Evolutionary conservation across 106 monocot species (phyloP).

Genomic region (Iris macrosiphon): DNA sequence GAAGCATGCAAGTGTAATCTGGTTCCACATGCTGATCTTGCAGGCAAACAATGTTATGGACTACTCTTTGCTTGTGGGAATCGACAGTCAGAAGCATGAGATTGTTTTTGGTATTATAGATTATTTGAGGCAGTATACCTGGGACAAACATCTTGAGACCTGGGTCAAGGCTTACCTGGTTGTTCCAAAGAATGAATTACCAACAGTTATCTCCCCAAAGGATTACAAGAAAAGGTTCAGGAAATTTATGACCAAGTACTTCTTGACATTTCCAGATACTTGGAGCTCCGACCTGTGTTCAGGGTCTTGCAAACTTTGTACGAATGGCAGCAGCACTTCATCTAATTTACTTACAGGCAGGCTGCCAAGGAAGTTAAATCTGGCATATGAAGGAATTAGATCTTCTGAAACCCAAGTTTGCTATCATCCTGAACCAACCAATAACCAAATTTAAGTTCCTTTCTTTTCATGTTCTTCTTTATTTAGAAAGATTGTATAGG

Average conservation of each 20-base stretch:
- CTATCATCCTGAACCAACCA: neutral
- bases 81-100: constrained; percentile 67
- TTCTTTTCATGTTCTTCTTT: neutral
- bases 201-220: constrained; percentile 89
- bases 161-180: constrained; percentile 86
- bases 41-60: constrained; percentile 99
- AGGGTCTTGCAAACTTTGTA: constrained; percentile 18
- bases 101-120: constrained; percentile 99
- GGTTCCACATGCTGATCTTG: constrained; percentile 5
- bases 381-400: neutral
- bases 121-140: constrained; percentile 95
- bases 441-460: neutral
- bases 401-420: constrained; percentile 1
- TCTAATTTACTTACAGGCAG: constrained; percentile 5
- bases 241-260: constrained; percentile 79
- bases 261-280: constrained; percentile 72
- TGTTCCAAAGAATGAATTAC: constrained; percentile 77
- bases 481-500: constrained; percentile 16
- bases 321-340: constrained; percentile 2
- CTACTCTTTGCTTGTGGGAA: constrained; percentile 91
- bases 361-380: constrained; percentile 9
- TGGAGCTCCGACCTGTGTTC: constrained; percentile 36
- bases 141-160: constrained; percentile 97
- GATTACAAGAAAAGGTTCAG: constrained; percentile 96
- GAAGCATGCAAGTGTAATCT: neutral